Conservation (phyloP, 345 rosid species). For the Salix dunnii region DNA sequence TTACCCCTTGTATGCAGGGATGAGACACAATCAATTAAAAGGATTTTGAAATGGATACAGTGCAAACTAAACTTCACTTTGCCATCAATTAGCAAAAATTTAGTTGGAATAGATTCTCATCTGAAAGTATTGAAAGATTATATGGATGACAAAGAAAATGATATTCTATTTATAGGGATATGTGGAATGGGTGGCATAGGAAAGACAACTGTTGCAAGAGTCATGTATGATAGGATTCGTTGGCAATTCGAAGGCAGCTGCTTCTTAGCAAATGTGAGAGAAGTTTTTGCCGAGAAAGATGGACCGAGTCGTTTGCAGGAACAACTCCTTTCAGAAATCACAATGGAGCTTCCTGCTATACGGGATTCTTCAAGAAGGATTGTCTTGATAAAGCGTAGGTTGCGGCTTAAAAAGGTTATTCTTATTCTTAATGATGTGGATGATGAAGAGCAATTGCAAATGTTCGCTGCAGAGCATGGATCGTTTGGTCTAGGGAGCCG, state of each 20-base stretch:
- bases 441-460: background rate
- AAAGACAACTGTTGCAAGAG: slow-evolving; percentile 5
- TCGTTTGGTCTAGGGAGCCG: slow-evolving; percentile 12
- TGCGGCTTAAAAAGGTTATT: background rate
- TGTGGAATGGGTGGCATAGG: slow-evolving; percentile 8
- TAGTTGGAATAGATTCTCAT: background rate
- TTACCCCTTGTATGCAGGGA: background rate
- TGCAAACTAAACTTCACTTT: background rate
- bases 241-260: background rate
- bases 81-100: background rate
- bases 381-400: background rate
- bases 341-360: background rate
- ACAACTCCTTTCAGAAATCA: slow-evolving; percentile 9
- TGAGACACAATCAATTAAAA: background rate
- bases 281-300: background rate
- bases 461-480: background rate
- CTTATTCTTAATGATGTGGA: slow-evolving; percentile 18
- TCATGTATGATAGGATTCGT: background rate
- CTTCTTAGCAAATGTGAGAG: slow-evolving; percentile 13
- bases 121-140: background rate
- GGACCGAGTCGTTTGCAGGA: background rate
- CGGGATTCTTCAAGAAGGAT: background rate
- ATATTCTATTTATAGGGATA: background rate
- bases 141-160: background rate
- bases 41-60: background rate